Conservation (phyloP, 352 stramenopile genomes). For the Phytophthora quininea region DNA sequence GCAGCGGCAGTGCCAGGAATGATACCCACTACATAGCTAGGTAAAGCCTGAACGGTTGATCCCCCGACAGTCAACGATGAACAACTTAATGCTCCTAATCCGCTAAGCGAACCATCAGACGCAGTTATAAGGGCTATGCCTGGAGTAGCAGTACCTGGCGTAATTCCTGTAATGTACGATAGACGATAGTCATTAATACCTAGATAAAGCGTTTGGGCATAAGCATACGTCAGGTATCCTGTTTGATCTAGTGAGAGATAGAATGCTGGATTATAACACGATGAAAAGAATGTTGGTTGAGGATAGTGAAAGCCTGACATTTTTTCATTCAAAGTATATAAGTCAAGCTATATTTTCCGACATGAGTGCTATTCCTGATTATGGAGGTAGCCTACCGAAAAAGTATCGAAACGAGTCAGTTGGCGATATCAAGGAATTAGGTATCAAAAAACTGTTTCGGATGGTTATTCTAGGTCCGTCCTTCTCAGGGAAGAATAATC, state of each 20-base stretch:
- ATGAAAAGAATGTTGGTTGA: background rate
- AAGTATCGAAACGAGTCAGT: background rate
- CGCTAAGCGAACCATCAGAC: no score
- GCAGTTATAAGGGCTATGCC: no score
- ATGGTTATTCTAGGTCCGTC: slow-evolving; percentile 4
- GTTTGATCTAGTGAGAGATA: background rate
- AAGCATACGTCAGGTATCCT: slow-evolving; percentile 3
- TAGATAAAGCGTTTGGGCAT: background rate
- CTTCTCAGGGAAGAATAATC: slow-evolving; percentile 15
- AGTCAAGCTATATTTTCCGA: background rate
- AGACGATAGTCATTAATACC: background rate
- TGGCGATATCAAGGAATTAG: slow-evolving; percentile 1
- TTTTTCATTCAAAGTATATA: background rate
- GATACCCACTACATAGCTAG: background rate
- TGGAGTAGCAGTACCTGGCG: no score
- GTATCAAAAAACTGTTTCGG: slow-evolving; percentile 11
- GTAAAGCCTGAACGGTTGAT: no score
- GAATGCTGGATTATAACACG: background rate
- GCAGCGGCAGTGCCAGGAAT: background rate
- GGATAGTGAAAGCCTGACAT: background rate
- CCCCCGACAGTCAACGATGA: no score
- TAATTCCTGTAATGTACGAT: background rate
- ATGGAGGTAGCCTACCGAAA: slow-evolving; percentile 4
- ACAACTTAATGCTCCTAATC: no score
- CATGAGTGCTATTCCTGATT: slow-evolving; percentile 2